Evolutionary conservation across 768 basidiomycete species (phyloP).

Genomic region (Boletales sp.): DNA sequence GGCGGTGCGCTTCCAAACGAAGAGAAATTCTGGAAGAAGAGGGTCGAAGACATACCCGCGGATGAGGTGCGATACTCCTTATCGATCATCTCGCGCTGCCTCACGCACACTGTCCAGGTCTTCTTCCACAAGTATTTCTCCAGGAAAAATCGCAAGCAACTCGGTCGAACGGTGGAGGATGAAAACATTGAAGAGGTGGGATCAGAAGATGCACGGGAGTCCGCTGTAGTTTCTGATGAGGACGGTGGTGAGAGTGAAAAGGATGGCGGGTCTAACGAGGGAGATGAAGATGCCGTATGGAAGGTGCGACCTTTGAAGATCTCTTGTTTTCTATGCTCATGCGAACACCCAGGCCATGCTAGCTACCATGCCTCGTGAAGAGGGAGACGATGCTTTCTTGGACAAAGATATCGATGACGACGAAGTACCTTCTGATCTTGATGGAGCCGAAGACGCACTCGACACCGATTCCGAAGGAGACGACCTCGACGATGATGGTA

Average conservation of each 20-base stretch:
- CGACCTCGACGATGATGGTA: constrained; percentile 44
- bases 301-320: constrained; percentile 50
- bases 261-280: constrained; percentile 42
- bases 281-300: constrained; percentile 79
- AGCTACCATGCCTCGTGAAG: constrained; percentile 68
- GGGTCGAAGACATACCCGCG: constrained; percentile 70
- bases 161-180: constrained; percentile 39
- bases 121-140: constrained; percentile 93
- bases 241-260: constrained; percentile 22
- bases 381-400: constrained; percentile 45
- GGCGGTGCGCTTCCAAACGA: constrained; percentile 62
- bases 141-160: constrained; percentile 57
- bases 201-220: constrained; percentile 23
- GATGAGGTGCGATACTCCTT: constrained; percentile 60
- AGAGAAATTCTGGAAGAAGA: constrained; percentile 67
- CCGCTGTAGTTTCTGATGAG: constrained; percentile 16
- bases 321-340: background rate
- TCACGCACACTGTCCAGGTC: constrained; percentile 39
- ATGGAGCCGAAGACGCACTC: constrained; percentile 28
- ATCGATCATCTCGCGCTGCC: background rate
- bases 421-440: constrained; percentile 23
- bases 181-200: constrained; percentile 23
- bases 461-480: constrained; percentile 27
- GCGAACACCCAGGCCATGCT: constrained; percentile 69
- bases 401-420: constrained; percentile 34